Conservation (phyloP, 2,329 filamentous ascomycete species). For the Pseudogymnoascus sp. region DNA sequence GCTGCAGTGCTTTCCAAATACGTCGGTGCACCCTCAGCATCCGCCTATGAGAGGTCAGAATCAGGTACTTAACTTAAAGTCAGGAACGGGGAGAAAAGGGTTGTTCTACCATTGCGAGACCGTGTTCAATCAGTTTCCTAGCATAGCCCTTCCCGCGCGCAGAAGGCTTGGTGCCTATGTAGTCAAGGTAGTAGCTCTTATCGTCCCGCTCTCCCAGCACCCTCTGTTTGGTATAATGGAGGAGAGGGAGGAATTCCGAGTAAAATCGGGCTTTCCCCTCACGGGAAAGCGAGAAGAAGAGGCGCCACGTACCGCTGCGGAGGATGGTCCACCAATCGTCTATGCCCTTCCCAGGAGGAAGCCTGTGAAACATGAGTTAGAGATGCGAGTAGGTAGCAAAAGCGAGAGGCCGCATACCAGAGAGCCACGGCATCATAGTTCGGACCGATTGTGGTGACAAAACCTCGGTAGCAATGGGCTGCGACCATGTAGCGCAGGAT, state of each 20-base stretch:
- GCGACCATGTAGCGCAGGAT: conserved; percentile 73
- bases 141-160: conserved; percentile 67
- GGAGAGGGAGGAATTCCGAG: conserved; percentile 64
- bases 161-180: conserved; percentile 64
- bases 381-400: not conserved
- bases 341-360: conserved; percentile 65
- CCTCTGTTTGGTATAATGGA: conserved; percentile 63
- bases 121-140: conserved; percentile 60
- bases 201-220: conserved; percentile 60
- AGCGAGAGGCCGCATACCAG: conserved; percentile 47
- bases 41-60: conserved; percentile 43
- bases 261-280: conserved; percentile 72
- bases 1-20: conserved; percentile 73
- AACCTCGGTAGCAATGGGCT: conserved; percentile 64
- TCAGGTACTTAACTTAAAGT: not conserved
- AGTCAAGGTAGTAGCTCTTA: conserved; percentile 74
- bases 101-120: conserved; percentile 51
- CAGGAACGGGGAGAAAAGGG: not conserved
- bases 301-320: conserved; percentile 69
- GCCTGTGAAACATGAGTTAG: conserved; percentile 40
- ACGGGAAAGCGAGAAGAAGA: conserved; percentile 63
- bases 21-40: conserved; percentile 57
- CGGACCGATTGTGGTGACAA: conserved; percentile 66
- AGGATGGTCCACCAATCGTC: conserved; percentile 66
- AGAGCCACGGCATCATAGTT: conserved; percentile 72